Base-by-base conservation (phyloP, 768 basidiomycete species). In the Mycena indigotica region DNA sequence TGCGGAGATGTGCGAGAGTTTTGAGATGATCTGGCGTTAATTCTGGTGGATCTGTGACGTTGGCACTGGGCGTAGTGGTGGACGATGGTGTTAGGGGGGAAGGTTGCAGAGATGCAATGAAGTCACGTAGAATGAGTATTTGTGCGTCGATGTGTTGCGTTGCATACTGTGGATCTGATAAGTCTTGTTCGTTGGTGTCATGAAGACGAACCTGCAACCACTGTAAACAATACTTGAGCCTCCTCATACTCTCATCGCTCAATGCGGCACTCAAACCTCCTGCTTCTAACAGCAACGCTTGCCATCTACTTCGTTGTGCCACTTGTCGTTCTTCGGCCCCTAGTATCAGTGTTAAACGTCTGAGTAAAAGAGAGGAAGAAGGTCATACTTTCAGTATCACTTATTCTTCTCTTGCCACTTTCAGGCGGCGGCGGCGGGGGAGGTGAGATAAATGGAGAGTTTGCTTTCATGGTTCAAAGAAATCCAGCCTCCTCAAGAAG, bases 181-280 rank as follows among this genome's bases (percentile, higher is more conserved):
- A 52, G 26, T 61, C 26, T n/a, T 25, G 30, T 38, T 24, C 28
- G 5, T 5, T 19, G 12, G 17, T 38, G 12, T 26, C 5, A 40
- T 48, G 50, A 40, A 21, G 4, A 77, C 83, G 23, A 25, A 92
- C 91, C 78, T 91, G 88, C 17, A 96, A 77, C 92, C 93, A 95
- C 56, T 91, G 84, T 26, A 96, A 69, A 72, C 91, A 93, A 67
- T 95, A 95, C 68, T 86, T 86, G 38, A 96, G 72, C 52, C 89
- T 78, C 54, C 90, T 79, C 89, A 96, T 90, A 66, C 87, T 93
- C 71, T 95, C 94, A 61, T 95, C 93, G 70, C 92, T 93, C 28
- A 95, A 77, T 6, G 94, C 93, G 0, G 91, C 92, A 56, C 92
- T 84, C 29, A 96, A 77, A 0, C 93, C 93, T 15, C 93, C 92